Conservation (phyloP, 352 stramenopile species). For the Pythium diclinum region DNA sequence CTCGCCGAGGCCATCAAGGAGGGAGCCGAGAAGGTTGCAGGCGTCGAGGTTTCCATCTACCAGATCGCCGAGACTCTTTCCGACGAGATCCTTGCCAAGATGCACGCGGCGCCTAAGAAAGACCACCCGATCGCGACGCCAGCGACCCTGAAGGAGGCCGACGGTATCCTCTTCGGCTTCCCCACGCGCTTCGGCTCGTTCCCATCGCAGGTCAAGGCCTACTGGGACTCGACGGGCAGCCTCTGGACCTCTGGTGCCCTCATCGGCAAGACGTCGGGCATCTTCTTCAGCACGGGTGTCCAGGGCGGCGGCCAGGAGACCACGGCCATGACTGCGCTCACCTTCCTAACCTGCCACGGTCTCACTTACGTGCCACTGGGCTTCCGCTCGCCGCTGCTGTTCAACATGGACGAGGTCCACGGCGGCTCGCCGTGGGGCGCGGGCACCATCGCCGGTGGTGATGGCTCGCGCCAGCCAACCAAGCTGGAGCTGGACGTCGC, state of each 20-base stretch:
- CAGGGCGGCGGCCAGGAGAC: slow-evolving; percentile 89
- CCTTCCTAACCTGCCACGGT: slow-evolving; percentile 88
- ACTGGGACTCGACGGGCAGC: slow-evolving; percentile 84
- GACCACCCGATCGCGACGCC: slow-evolving; percentile 53
- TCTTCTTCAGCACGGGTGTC: slow-evolving; percentile 86
- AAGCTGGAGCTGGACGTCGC: slow-evolving; percentile 80
- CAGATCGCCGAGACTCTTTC: slow-evolving; percentile 70
- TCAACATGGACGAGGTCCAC: slow-evolving; percentile 80
- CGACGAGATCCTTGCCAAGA: slow-evolving; percentile 66
- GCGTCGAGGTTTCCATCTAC: slow-evolving; percentile 49
- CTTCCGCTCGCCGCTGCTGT: slow-evolving; percentile 56
- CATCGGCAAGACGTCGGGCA: slow-evolving; percentile 82
- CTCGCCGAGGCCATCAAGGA: slow-evolving; percentile 61
- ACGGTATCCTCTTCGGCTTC: slow-evolving; percentile 86
- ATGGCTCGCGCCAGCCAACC: slow-evolving; percentile 78
- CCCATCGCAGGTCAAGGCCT: slow-evolving; percentile 87
- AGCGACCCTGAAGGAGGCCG: slow-evolving; percentile 49
- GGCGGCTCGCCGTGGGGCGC: slow-evolving; percentile 78
- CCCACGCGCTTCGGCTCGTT: slow-evolving; percentile 80
- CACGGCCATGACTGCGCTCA: slow-evolving; percentile 74
- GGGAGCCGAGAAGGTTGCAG: slow-evolving; percentile 55
- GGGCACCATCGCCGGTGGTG: slow-evolving; percentile 74
- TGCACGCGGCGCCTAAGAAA: slow-evolving; percentile 64
- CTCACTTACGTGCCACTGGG: slow-evolving; percentile 91
- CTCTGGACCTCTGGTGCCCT: slow-evolving; percentile 84